Conservation (phyloP, 2,329 filamentous ascomycete species). For the Calonectria pseudoturangicola region DNA sequence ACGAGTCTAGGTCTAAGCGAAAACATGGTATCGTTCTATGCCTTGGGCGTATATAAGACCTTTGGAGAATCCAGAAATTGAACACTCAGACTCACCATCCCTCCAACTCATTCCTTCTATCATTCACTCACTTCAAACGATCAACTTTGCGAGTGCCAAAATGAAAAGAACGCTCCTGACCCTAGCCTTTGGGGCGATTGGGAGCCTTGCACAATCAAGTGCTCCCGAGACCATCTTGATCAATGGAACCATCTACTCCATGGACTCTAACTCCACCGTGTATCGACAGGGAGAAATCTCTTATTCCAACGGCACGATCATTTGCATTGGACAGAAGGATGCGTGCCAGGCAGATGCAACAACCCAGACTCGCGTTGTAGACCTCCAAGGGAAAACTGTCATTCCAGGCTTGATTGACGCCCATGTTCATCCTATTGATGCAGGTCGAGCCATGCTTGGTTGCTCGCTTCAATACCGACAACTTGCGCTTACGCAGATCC, state of each 20-base stretch:
- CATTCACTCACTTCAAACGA: not conserved
- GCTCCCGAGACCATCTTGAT: slow-evolving; percentile 12
- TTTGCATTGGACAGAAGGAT: not conserved
- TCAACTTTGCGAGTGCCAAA: not conserved
- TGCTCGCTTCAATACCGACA: slow-evolving; percentile 11
- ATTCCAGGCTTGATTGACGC: slow-evolving; percentile 12
- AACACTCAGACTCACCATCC: not conserved
- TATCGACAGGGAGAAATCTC: slow-evolving; percentile 9
- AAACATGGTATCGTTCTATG: not conserved
- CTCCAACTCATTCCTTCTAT: not conserved
- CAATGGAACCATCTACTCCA: slow-evolving; percentile 13
- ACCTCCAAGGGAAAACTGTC: slow-evolving; percentile 2
- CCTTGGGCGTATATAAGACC: not conserved
- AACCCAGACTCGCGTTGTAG: not conserved
- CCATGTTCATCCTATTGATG: slow-evolving; percentile 5
- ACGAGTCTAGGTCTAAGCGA: not conserved
- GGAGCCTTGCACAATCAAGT: not conserved
- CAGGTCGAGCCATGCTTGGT: not conserved
- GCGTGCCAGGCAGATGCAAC: not conserved
- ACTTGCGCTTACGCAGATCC: not conserved
- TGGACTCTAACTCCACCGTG: slow-evolving; percentile 3
- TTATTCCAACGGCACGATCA: not conserved
- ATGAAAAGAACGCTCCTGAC: not conserved
- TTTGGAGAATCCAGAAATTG: not conserved
- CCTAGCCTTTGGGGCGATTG: not conserved